Percentiles rank a stretch among this genome's conserved stretches.
Conservation (phyloP, 1,284 basidiomycete species). For the Sanghuangporus sanghuang region DNA sequence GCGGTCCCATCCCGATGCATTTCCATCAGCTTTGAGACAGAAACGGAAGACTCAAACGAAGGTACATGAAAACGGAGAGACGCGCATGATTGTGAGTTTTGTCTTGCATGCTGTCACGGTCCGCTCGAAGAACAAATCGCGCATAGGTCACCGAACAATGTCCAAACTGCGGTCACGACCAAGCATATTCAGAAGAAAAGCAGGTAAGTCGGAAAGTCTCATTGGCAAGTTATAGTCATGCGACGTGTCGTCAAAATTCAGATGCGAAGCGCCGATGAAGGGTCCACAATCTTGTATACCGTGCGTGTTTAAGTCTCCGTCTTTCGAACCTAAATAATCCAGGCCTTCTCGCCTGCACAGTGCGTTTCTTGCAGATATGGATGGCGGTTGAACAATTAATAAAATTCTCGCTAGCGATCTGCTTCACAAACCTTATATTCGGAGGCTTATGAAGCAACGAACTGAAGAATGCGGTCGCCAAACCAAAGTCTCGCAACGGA, state of each 20-base stretch:
- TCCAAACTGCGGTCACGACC: slow-evolving; percentile 81
- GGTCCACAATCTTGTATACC: slow-evolving; percentile 80
- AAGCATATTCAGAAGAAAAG: slow-evolving; percentile 74
- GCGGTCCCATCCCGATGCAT: slow-evolving; percentile 88
- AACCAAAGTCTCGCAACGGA: background rate
- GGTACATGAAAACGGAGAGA: slow-evolving; percentile 68
- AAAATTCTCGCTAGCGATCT: background rate
- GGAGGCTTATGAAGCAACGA: background rate
- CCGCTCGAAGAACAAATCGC: slow-evolving; percentile 5
- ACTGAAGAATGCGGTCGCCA: background rate
- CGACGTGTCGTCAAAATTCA: slow-evolving; percentile 27
- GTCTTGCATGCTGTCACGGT: slow-evolving; percentile 4
- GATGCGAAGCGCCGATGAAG: slow-evolving; percentile 87
- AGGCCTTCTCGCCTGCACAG: slow-evolving; percentile 28
- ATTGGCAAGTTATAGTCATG: background rate
- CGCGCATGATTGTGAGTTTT: slow-evolving; percentile 59
- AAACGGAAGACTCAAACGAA: slow-evolving; percentile 91
- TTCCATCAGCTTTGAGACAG: slow-evolving; percentile 84
- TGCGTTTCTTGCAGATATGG: slow-evolving; percentile 69
- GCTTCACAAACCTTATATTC: background rate
- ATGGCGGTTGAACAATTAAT: slow-evolving; percentile 72
- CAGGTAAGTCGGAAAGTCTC: slow-evolving; percentile 43
- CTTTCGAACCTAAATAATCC: background rate
- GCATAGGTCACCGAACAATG: slow-evolving; percentile 87
- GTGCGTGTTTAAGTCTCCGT: slow-evolving; percentile 35